Conservation (phyloP, 495 filamentous ascomycete species). For the Penicillium pulvis region DNA sequence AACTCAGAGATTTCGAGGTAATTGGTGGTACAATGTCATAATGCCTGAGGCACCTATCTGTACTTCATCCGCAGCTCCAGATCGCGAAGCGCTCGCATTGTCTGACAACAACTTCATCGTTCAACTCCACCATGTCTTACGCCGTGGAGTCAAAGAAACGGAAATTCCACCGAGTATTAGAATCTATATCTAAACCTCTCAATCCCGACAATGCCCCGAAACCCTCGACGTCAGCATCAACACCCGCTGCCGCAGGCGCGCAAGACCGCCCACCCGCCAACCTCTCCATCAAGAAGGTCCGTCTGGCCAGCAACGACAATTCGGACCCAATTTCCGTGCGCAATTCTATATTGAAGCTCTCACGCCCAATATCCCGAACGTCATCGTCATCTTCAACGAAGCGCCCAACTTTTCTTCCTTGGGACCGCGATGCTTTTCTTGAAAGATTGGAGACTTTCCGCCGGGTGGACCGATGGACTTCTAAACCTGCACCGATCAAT, state of each 20-base stretch:
- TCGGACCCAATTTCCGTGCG: constrained; percentile 28
- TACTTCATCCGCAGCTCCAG: constrained; percentile 12
- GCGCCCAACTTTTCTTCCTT: constrained; percentile 72
- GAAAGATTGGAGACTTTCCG: constrained; percentile 83
- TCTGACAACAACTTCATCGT: constrained; percentile 6
- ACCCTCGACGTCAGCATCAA: constrained; percentile 16
- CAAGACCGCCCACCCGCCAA: constrained; percentile 32
- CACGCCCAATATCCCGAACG: constrained; percentile 25
- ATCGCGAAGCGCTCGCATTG: constrained; percentile 13
- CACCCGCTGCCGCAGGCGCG: constrained; percentile 26
- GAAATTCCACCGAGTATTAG: constrained; percentile 59
- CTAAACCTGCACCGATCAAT: constrained; percentile 73
- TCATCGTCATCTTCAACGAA: constrained; percentile 27
- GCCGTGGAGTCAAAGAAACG: constrained; percentile 56
- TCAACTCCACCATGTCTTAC: constrained; percentile 47
- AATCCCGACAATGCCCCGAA: constrained; percentile 24
- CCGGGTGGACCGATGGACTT: constrained; percentile 83
- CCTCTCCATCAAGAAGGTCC: constrained; percentile 44
- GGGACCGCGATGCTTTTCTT: constrained; percentile 82
- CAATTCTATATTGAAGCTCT: constrained; percentile 30
- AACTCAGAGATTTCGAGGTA: too few species aligned
- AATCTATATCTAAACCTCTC: constrained; percentile 47
- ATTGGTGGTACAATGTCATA: not conserved
- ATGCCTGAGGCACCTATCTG: constrained; percentile 27
- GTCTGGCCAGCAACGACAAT: constrained; percentile 30